Conservation (phyloP, 192 early-diverging fungal species). For the Hyaloraphidium curvatum region DNA sequence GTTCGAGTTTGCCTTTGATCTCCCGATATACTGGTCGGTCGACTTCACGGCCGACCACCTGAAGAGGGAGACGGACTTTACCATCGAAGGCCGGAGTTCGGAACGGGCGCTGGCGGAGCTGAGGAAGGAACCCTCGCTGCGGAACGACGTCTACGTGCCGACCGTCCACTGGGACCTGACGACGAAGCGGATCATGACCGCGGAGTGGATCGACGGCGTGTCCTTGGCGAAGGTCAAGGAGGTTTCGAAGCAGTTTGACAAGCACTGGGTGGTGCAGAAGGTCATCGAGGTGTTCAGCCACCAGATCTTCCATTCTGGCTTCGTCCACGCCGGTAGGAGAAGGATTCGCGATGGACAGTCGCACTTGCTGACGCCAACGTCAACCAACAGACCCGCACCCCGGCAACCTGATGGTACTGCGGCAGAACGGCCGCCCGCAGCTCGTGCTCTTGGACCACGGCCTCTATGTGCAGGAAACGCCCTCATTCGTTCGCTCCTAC, state of each 20-base stretch:
- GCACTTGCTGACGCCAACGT: constrained; percentile 57
- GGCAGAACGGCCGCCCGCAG: constrained; percentile 21
- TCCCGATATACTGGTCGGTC: constrained; percentile 61
- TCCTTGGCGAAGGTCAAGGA: constrained; percentile 39
- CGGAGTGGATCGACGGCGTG: constrained; percentile 54
- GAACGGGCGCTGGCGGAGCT: constrained; percentile 32
- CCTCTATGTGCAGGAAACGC: constrained; percentile 60
- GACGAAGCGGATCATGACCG: constrained; percentile 48
- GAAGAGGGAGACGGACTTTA: constrained; percentile 71
- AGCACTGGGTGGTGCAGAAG: neutral
- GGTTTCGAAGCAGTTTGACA: neutral
- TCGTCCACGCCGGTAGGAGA: too few species aligned
- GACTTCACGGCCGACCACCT: constrained; percentile 52
- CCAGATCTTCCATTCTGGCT: too few species aligned
- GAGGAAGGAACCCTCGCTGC: constrained; percentile 25
- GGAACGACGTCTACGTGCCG: constrained; percentile 47
- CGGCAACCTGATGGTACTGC: constrained; percentile 15
- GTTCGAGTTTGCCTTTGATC: constrained; percentile 60
- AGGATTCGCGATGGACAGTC: constrained; percentile 15
- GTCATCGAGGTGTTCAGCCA: neutral
- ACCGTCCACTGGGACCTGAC: constrained; percentile 52
- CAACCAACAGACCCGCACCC: constrained; percentile 9
- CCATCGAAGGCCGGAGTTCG: constrained; percentile 64
- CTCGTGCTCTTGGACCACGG: constrained; percentile 82
- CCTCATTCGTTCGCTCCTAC: constrained; percentile 52